Evolutionary conservation across 371 early-diverging fungal genomes (phyloP).

Genomic region (Blakeslea trispora): DNA sequence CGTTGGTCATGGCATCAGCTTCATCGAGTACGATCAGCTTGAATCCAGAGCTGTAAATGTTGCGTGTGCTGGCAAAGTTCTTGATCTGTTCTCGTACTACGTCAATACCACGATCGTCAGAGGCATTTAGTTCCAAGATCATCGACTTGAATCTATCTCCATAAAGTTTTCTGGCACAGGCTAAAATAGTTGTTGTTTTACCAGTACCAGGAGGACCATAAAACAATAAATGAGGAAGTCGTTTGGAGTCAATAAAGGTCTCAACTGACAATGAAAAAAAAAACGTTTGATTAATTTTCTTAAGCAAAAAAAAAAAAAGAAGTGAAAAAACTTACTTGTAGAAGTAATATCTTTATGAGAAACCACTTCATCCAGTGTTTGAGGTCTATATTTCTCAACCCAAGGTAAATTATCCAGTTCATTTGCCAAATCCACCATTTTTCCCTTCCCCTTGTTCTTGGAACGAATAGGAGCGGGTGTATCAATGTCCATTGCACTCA

Average conservation of each 20-base stretch:
- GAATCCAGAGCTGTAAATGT: conserved; percentile 82
- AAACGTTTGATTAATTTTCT: too few species aligned
- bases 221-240: conserved; percentile 98
- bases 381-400: conserved; percentile 97
- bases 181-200: conserved; percentile 96
- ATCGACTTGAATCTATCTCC: conserved; percentile 77
- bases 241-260: conserved; percentile 83
- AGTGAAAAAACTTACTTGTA: conserved; percentile 60
- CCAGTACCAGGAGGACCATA: conserved; percentile 99
- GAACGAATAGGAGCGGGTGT: conserved; percentile 12
- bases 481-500: conserved; percentile 40
- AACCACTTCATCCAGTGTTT: conserved; percentile 82
- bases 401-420: conserved; percentile 42
- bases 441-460: conserved; percentile 37
- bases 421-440: conserved; percentile 12
- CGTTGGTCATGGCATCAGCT: conserved; percentile 97
- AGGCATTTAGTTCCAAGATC: conserved; percentile 97
- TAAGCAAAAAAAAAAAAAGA: background rate
- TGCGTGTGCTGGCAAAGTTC: conserved; percentile 94
- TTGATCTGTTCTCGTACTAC: conserved; percentile 99
- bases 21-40: conserved; percentile 99
- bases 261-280: too few species aligned
- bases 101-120: conserved; percentile 99
- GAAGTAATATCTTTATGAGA: conserved; percentile 90
- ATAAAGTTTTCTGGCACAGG: conserved; percentile 87